These are phyloP conservation scores for Boletus tomentosulus DNA, from an alignment of 768 basidiomycete genomes.

Conservation along the genomic window DNA sequence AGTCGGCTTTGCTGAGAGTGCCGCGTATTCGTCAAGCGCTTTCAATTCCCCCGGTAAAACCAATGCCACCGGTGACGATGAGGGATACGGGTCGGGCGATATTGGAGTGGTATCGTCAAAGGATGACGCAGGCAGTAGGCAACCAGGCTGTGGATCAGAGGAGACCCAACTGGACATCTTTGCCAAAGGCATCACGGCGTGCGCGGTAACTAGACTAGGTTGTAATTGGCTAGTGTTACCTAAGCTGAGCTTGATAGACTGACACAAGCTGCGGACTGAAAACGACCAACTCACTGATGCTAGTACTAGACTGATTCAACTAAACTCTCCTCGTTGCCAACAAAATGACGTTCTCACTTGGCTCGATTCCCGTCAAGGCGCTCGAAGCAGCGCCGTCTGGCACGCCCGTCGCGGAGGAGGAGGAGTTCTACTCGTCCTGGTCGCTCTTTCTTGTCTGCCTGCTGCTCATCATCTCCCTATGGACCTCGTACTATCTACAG, in stretches of 20 bases:
- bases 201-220: background rate
- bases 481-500: constrained; percentile 97
- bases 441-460: constrained; percentile 90
- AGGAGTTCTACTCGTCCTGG: constrained; percentile 91
- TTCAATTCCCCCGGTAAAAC: constrained; percentile 26
- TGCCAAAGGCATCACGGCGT: constrained; percentile 21
- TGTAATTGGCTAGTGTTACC: constrained; percentile 10
- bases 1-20: constrained; percentile 43
- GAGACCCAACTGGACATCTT: constrained; percentile 22
- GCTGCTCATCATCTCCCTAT: constrained; percentile 89
- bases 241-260: constrained; percentile 5
- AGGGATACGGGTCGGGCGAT: constrained; percentile 20
- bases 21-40: constrained; percentile 39
- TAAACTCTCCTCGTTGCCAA: background rate
- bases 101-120: constrained; percentile 16
- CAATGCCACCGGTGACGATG: constrained; percentile 26
- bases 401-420: constrained; percentile 57
- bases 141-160: constrained; percentile 5
- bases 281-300: background rate
- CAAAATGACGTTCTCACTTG: constrained; percentile 38
- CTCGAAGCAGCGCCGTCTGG: constrained; percentile 26
- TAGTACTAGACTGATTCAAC: background rate
- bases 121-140: background rate
- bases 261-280: background rate
- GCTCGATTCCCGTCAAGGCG: constrained; percentile 32